Evolutionary conservation across 345 rosid species (phyloP), one percentile per base, ranked within the genome.

Genomic region (Corymbia maculata): DNA sequence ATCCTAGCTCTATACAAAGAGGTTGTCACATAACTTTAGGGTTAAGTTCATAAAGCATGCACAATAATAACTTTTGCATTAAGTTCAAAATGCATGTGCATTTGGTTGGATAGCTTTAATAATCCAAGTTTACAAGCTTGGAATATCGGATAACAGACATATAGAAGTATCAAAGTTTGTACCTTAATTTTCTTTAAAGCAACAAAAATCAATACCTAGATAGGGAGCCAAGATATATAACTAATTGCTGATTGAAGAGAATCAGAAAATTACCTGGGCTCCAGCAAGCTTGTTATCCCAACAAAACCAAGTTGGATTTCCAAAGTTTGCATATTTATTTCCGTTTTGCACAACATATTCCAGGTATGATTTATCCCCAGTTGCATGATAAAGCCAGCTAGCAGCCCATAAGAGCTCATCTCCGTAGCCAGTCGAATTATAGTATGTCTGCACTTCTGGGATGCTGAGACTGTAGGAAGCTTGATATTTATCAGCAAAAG

Each of bases 281-380:
- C 98, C 99, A 17, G 99, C 98, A 90, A 93, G 98, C 92, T 98
- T 98, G 85, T 96, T 93, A 88, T 98, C 99, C 99, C 99, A 98
- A 90, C 97, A 96, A 87, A 98, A 98, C 99, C 99, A 98, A 49
- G 95, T 95, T 9, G 99, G 98, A 90, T 91, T 96, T 45, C 98
- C 99, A 91, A 94, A 97, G 9, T 94, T 90, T 55, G 96, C 99
- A 91, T 90, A 98, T 21, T 87, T 92, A 9, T 93, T 87, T 88
- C 99, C 99, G 47, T 96, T 91, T 50, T 91, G 10, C 16, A 90
- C 95, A 47, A 93, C 99, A 70, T 94, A 98, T 59, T 94, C 93
- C 47, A 98, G 97, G 89, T 96, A 95, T 36, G 97, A 90, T 85
- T 89, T 91, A 51, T 97, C 99, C 28, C 95, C 93, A 0, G 99